phyloP scores from a whole-genome alignment of 2,329 filamentous ascomycete genomes.

The Sordariomycetes sp. region DNA sequence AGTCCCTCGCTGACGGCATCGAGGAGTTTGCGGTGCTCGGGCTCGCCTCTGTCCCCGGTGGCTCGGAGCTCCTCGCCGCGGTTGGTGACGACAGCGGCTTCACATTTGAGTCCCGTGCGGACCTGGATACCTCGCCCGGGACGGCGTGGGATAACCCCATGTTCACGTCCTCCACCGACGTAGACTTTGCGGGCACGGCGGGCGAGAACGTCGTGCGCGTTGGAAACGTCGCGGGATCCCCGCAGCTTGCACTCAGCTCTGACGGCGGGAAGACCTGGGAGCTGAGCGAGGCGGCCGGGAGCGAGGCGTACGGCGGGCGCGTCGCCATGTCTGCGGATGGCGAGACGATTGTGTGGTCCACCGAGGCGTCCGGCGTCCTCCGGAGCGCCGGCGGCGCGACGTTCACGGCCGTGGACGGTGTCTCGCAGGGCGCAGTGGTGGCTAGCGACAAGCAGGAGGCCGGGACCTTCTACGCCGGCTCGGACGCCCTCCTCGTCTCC shows the following conservation, averaged over 20 bases:
- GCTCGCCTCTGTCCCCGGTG: constrained; percentile 32
- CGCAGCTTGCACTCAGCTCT: constrained; percentile 31
- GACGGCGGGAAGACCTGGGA: constrained; percentile 38
- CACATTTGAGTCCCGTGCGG: constrained; percentile 23
- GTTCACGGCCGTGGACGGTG: constrained; percentile 29
- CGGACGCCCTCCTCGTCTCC: constrained; percentile 35
- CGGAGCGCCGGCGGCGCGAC: constrained; percentile 23
- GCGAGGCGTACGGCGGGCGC: constrained; percentile 25
- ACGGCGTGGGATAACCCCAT: constrained; percentile 31
- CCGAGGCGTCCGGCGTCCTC: constrained; percentile 23
- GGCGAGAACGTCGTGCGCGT: constrained; percentile 32
- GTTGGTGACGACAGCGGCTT: constrained; percentile 39
- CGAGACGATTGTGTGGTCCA: constrained; percentile 34
- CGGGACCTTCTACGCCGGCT: constrained; percentile 35
- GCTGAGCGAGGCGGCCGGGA: constrained; percentile 30
- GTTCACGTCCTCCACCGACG: constrained; percentile 28
- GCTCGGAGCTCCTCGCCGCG: constrained; percentile 35
- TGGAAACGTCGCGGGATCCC: constrained; percentile 27
- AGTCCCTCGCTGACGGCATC: constrained; percentile 38
- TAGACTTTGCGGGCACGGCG: constrained; percentile 34
- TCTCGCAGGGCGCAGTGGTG: constrained; percentile 31
- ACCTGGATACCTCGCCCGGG: constrained; percentile 26
- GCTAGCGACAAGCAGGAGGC: constrained; percentile 40
- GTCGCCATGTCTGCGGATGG: constrained; percentile 37
- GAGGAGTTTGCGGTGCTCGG: constrained; percentile 38